phyloP scores from a whole-genome alignment of 192 early-diverging fungal genomes.

The Backusella parvicylindrica region DNA sequence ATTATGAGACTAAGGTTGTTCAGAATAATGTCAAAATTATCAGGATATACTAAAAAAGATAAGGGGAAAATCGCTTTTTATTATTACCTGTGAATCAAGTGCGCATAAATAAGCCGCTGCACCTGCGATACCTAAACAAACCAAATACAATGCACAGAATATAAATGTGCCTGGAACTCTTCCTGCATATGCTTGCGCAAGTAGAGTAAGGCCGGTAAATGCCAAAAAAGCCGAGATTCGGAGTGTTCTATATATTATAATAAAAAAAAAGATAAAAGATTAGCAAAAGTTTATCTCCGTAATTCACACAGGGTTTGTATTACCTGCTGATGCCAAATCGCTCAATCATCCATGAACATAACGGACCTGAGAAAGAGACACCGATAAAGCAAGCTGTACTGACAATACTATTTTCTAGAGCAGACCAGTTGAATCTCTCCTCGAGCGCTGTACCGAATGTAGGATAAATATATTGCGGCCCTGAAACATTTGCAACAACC shows the following conservation, averaged over 20 bases:
- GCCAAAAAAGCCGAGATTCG: constrained; percentile 11
- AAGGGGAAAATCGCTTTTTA: not conserved
- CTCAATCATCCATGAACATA: constrained; percentile 26
- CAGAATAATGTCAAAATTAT: not conserved
- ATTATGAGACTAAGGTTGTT: constrained; percentile 14
- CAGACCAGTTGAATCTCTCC: constrained; percentile 22
- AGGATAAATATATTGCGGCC: constrained; percentile 30
- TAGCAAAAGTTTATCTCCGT: not conserved
- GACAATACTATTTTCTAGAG: constrained; percentile 26
- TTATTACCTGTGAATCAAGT: constrained; percentile 28
- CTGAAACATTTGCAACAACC: constrained; percentile 29
- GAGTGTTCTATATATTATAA: constrained; percentile 2
- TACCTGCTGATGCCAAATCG: constrained; percentile 5
- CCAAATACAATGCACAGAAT: constrained; percentile 14
- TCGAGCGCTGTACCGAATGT: constrained; percentile 19
- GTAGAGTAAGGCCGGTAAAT: constrained; percentile 15
- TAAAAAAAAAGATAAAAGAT: not conserved
- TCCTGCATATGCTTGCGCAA: constrained; percentile 25
- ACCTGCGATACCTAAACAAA: constrained; percentile 12
- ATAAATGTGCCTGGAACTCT: constrained; percentile 9
- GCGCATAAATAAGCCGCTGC: constrained; percentile 25
- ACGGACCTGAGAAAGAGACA: constrained; percentile 27
- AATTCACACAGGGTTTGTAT: not conserved
- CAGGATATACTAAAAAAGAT: not conserved
- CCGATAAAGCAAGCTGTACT: constrained; percentile 28